A percentile compares a stretch with the other conserved stretches of the same genome.
Conservation (phyloP, 257 asterid species). For the Nicotiana tomentosiformis region DNA sequence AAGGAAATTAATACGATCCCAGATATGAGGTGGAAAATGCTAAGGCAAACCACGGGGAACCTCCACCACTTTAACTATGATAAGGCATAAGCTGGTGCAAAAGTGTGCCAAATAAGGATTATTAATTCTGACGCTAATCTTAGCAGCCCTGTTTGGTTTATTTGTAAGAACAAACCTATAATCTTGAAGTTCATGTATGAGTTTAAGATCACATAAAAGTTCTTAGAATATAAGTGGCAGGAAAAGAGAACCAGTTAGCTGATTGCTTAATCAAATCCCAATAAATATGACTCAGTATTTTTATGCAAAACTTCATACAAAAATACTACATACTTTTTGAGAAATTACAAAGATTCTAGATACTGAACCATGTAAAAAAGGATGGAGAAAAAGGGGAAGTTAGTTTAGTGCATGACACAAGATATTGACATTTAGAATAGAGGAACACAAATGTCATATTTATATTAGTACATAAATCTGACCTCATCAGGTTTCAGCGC, state of each 20-base stretch:
- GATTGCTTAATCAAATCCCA: not conserved
- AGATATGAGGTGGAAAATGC: not conserved
- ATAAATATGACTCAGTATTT: not conserved
- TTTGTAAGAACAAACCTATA: not conserved
- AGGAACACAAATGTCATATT: not conserved
- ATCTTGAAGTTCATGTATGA: not conserved
- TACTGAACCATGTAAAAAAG: not conserved
- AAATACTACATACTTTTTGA: not conserved
- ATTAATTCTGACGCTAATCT: not conserved
- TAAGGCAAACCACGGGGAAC: not conserved
- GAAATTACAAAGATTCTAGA: not conserved
- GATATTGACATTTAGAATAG: not conserved
- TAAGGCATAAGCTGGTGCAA: not conserved
- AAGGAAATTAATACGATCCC: not conserved
- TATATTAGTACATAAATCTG: constrained; percentile 13
- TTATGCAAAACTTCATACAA: not conserved
- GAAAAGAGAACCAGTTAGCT: not conserved
- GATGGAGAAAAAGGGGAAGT: not conserved
- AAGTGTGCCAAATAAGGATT: not conserved
- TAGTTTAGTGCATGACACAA: not conserved
- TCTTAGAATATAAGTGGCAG: not conserved
- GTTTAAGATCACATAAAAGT: not conserved
- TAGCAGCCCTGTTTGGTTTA: not conserved
- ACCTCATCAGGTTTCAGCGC: constrained; percentile 94
- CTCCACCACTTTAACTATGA: not conserved